These are phyloP conservation scores for Phyllachora maydis DNA, from an alignment of 2,329 filamentous ascomycete genomes.

Conservation along the genomic window DNA sequence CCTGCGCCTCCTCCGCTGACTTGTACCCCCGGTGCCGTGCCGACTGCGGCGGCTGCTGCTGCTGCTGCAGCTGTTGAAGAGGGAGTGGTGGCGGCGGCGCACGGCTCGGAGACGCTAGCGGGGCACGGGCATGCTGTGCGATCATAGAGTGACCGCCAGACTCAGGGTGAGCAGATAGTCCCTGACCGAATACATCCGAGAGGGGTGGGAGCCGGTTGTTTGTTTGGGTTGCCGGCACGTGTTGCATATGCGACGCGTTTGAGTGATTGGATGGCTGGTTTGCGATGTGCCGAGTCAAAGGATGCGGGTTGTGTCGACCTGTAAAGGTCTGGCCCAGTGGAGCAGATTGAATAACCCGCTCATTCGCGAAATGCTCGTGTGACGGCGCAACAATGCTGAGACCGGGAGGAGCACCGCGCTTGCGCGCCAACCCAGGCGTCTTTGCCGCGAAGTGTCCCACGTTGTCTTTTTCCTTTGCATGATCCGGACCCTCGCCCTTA, in stretches of 20 bases:
- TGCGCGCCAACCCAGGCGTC: slow-evolving; percentile 51
- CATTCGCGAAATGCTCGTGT: slow-evolving; percentile 77
- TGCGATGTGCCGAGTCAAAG: slow-evolving; percentile 54
- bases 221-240: slow-evolving; percentile 72
- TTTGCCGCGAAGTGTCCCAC: slow-evolving; percentile 34
- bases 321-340: slow-evolving; percentile 92
- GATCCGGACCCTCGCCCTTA: slow-evolving; percentile 44
- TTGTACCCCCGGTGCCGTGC: slow-evolving; percentile 69
- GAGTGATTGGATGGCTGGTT: slow-evolving; percentile 70
- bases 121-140: slow-evolving; percentile 43
- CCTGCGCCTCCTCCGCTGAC: slow-evolving; percentile 88
- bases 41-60: slow-evolving; percentile 27
- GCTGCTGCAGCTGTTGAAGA: too few relatives aligned
- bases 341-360: slow-evolving; percentile 91
- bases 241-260: slow-evolving; percentile 77
- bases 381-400: slow-evolving; percentile 90
- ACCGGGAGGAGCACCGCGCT: slow-evolving; percentile 68
- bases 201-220: slow-evolving; percentile 86
- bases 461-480: slow-evolving; percentile 25
- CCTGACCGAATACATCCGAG: slow-evolving; percentile 80
- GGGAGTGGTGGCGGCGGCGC: slow-evolving; percentile 28
- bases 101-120: slow-evolving; percentile 61
- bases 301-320: slow-evolving; percentile 61
- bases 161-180: slow-evolving; percentile 42
- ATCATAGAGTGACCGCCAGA: slow-evolving; percentile 27